Evolutionary conservation across 208 protist species (phyloP), one percentile per base, ranked within the genome.

Genomic region (Leptomonas seymouri): DNA sequence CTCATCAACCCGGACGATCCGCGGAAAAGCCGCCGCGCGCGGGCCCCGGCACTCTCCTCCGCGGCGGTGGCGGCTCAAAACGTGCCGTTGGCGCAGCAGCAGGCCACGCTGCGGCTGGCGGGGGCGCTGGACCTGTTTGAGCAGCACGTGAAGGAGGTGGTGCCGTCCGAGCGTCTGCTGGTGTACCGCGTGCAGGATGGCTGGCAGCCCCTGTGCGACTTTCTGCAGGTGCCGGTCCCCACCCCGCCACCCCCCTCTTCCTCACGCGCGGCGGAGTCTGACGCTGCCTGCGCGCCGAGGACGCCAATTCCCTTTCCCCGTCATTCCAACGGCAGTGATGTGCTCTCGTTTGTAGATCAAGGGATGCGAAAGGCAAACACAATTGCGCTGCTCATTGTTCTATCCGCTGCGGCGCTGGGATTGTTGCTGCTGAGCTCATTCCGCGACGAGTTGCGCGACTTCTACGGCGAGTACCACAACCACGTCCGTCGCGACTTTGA

Each of bases 141-240:
- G 73, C 75, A 81, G 39, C 91, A 84, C 60, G 83, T 96, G 41
- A 86, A 81, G 71, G 74, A 83, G 27, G 74, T 85, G 7, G 85
- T 93, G 23, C 87, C 91, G 49, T 60, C 76, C 1, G 91, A 96
- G 60, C 84, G 91, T 4, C 72, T 96, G 55, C 81, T 96, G 28
- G 78, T 96, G 5, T 96, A 87, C 71, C 84, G 81, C 31, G 67
- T 86, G 28, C 68, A 68, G 28, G 85, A 93, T 9, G 91, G 91
- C n/a, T 96, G 91, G 91, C 77, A 77, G 57, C 86, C 87, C 16
- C 68, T 96, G 30, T 96, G 87, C 64, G 34, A 34, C 8, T 96
- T 96, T 67, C 79, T 96, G 3, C 63, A 66, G 27, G 67, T 75
- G 53, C 82, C 78, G 9, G 56, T 87, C 8, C 87, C 86, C 18